Evolutionary conservation across 78 protist species (phyloP).

Genomic region (Pelomyxa schiedti): DNA sequence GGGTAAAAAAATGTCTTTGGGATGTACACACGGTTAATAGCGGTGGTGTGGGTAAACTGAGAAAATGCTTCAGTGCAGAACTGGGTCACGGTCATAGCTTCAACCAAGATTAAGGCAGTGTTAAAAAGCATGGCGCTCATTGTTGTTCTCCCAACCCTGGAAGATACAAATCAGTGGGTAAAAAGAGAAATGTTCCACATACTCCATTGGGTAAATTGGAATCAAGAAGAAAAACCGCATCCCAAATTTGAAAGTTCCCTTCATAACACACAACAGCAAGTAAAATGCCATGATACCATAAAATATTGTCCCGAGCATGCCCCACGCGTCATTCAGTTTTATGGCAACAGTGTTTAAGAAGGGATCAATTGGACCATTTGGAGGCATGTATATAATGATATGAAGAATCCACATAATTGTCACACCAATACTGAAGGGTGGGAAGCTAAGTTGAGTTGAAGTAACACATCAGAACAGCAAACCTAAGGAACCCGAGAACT

Average conservation of each 20-base stretch:
- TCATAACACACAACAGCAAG: constrained; percentile 19
- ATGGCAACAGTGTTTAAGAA: constrained; percentile 25
- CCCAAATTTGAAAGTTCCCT: constrained; percentile 55
- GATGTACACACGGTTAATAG: constrained; percentile 3
- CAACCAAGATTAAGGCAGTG: constrained; percentile 25
- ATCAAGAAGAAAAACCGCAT: constrained; percentile 25
- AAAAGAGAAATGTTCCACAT: no score
- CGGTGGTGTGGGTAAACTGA: constrained; percentile 29
- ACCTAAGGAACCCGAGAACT: constrained; percentile 21
- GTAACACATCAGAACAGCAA: no score
- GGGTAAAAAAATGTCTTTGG: no score
- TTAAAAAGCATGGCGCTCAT: constrained; percentile 72
- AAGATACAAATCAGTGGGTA: background rate
- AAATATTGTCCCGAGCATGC: constrained; percentile 32
- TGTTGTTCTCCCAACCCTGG: constrained; percentile 20
- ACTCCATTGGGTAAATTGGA: constrained; percentile 51
- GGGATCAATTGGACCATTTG: no score
- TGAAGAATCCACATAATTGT: constrained; percentile 59
- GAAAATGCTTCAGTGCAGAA: constrained; percentile 42
- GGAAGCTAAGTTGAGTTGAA: no score
- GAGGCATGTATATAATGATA: constrained; percentile 23
- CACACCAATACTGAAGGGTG: no score
- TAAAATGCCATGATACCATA: constrained; percentile 50
- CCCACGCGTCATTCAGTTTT: constrained; percentile 25
- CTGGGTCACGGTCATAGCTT: constrained; percentile 47